A percentile compares a stretch with the other conserved stretches of the same genome.
These are phyloP conservation scores for Ceratobasidium sp. DNA, from an alignment of 1,284 basidiomycete species.

Conservation along the genomic window DNA sequence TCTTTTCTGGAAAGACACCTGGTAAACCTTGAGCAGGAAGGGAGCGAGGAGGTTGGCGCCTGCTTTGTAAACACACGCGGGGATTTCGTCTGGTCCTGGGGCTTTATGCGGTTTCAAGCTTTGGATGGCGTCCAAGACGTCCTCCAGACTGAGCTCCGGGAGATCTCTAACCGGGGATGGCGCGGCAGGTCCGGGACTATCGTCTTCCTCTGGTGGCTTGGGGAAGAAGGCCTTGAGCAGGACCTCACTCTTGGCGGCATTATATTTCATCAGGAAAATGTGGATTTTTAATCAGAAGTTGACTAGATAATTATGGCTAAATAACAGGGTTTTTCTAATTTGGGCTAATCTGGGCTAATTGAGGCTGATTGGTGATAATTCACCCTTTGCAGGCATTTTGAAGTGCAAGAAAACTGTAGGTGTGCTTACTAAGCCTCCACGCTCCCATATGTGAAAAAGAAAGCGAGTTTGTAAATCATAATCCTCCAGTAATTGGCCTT, in stretches of 20 bases:
- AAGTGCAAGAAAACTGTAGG: too few species aligned
- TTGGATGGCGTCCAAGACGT: constrained; percentile 23
- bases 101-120: constrained; percentile 55
- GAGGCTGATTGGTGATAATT: too few species aligned
- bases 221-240: constrained; percentile 47
- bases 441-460: too few species aligned
- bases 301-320: too few species aligned
- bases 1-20: constrained; percentile 2
- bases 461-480: too few species aligned
- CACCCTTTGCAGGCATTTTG: too few species aligned
- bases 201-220: constrained; percentile 6
- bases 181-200: neutral
- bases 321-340: too few species aligned
- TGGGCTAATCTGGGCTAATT: too few species aligned
- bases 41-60: constrained; percentile 53
- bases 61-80: constrained; percentile 58
- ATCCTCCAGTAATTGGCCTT: too few species aligned
- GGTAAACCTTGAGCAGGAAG: constrained; percentile 50
- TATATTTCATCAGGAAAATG: too few species aligned
- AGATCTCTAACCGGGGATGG: constrained; percentile 1
- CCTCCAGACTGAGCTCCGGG: constrained; percentile 6
- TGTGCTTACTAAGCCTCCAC: too few species aligned
- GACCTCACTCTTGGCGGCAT: constrained; percentile 40
- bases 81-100: constrained; percentile 56
- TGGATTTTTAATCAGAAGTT: too few species aligned